phyloP scores from a whole-genome alignment of 768 basidiomycete species.

The Chalciporus chontae region DNA sequence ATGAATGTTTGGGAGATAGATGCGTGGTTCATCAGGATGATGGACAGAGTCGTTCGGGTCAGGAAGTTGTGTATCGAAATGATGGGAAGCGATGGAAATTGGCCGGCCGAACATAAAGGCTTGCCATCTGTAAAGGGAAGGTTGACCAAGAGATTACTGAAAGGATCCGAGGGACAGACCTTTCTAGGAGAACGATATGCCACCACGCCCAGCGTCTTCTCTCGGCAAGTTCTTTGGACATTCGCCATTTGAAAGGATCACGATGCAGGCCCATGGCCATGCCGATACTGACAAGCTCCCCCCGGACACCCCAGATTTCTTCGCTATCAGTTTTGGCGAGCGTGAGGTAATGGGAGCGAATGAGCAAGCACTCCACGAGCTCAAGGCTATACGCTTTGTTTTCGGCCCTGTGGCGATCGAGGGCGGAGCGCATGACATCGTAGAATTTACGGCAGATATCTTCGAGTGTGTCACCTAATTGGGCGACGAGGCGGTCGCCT shows the following conservation, averaged over 20 bases:
- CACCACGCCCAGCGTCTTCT: constrained; percentile 88
- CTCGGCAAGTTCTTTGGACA: constrained; percentile 67
- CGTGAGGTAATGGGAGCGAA: constrained; percentile 68
- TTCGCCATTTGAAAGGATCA: constrained; percentile 77
- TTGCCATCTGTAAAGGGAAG: constrained; percentile 59
- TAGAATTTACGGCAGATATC: constrained; percentile 66
- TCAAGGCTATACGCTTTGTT: constrained; percentile 63
- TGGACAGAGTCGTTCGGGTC: constrained; percentile 49
- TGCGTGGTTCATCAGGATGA: constrained; percentile 52
- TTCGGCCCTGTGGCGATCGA: constrained; percentile 60
- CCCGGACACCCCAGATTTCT: constrained; percentile 74
- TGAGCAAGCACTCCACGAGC: constrained; percentile 69
- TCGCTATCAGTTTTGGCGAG: constrained; percentile 74
- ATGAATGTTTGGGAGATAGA: constrained; percentile 73
- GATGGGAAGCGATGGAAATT: constrained; percentile 69
- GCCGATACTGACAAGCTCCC: constrained; percentile 69
- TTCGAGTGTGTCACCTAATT: constrained; percentile 49
- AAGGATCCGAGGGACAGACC: constrained; percentile 41
- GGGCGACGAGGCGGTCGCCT: constrained; percentile 57
- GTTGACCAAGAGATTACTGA: constrained; percentile 5
- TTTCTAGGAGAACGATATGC: constrained; percentile 79
- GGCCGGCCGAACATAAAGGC: constrained; percentile 86
- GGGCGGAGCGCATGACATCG: constrained; percentile 60
- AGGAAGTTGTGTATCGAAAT: constrained; percentile 80
- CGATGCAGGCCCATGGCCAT: constrained; percentile 85